Base-by-base conservation (phyloP, 1,139 yeast species). In the Candida labiduridarum region DNA sequence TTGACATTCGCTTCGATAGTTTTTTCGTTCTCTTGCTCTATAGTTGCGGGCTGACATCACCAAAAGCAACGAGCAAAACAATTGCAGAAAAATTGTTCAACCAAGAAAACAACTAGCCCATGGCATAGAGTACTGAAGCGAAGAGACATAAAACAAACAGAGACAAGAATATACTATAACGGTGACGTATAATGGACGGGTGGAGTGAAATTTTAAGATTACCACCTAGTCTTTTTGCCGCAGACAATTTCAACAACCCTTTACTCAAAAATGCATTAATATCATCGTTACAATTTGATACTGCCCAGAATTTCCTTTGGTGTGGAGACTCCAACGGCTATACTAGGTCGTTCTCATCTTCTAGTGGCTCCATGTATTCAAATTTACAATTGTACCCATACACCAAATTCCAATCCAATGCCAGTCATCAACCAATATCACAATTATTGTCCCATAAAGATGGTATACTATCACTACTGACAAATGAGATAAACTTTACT, bases 281-380 rank as follows among this genome's bases (percentile, higher is more conserved):
- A 36, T 53, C 72, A 8, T 50, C 82, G n/a, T 57, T 83, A 29
- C 63, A 72, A 25, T 91, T 91, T 65, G 98, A 94, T 67, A 79
- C 79, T 44, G 71, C 79, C 19, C 82, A 85, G 52, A 94, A 91
- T 59, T 71, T 92, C 43, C 64, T 92, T 3, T 94, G 98, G 98
- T 77, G 86, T 4, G 97, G 96, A n/a, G 94, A 88, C 63, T 71
- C 78, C 10, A 66, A 64, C 35, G 79, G 78, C 10, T 66, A 60
- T 53, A 55, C 74, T 4, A 60, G 68, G 8, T 69, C 75, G 18
- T 69, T 64, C 52, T 63, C 74, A 4, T 67, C 67, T 11, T 47
- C 52, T 29, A 36, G 54, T 54, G 19, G 40, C 39, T 19, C 49
- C 44, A 52, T 51, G 48, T 64, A 64, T 47, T 42, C 49, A 16